Percentiles rank a stretch among this genome's conserved stretches.
phyloP scores from a whole-genome alignment of 2,329 filamentous ascomycete species.

The Pyrenochaeta sp. region DNA sequence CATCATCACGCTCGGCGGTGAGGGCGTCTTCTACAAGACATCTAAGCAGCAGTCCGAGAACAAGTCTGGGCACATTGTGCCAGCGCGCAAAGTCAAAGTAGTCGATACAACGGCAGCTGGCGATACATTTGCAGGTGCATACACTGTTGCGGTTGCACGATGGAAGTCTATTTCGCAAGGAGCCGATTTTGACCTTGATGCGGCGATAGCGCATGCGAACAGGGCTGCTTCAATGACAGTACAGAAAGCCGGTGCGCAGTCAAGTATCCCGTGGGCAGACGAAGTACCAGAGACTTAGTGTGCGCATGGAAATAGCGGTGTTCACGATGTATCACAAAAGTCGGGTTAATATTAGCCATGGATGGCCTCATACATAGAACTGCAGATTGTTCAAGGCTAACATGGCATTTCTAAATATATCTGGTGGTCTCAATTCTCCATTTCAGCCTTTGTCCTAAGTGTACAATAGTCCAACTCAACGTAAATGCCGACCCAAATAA shows the following conservation, averaged over 20 bases:
- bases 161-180: slow-evolving; percentile 53
- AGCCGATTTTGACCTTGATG: slow-evolving; percentile 60
- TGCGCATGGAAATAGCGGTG: not conserved
- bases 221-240: slow-evolving; percentile 72
- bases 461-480: too few relatives aligned
- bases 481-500: too few relatives aligned
- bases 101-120: slow-evolving; percentile 94
- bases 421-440: too few relatives aligned
- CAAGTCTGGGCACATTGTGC: slow-evolving; percentile 57
- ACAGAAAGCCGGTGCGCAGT: slow-evolving; percentile 70
- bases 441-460: too few relatives aligned
- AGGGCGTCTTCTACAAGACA: slow-evolving; percentile 58
- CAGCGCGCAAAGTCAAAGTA: slow-evolving; percentile 76
- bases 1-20: slow-evolving; percentile 82
- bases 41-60: slow-evolving; percentile 53
- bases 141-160: slow-evolving; percentile 75
- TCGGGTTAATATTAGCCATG: too few relatives aligned
- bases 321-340: too few relatives aligned
- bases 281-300: slow-evolving; percentile 52
- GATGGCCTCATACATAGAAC: too few relatives aligned
- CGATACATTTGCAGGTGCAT: slow-evolving; percentile 92
- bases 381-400: too few relatives aligned
- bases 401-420: too few relatives aligned
- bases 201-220: slow-evolving; percentile 69
- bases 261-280: slow-evolving; percentile 71